phyloP scores from a whole-genome alignment of 2,329 filamentous ascomycete genomes.

The Cladosporium sphaerospermum region DNA sequence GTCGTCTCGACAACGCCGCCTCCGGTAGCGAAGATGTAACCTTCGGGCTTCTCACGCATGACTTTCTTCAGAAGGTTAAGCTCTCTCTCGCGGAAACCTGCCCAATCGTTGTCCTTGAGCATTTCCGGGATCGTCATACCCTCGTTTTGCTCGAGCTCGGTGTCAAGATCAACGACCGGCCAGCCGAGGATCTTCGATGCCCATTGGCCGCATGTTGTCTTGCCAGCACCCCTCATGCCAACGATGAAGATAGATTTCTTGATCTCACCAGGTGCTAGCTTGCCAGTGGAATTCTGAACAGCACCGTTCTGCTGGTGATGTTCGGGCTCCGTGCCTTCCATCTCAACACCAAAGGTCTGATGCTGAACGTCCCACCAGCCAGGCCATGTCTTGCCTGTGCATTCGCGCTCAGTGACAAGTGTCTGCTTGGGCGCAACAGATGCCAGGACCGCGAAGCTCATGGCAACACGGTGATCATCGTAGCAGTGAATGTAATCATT shows the following conservation, averaged over 20 bases:
- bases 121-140: constrained; percentile 80
- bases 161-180: constrained; percentile 79
- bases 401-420: constrained; percentile 81
- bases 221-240: constrained; percentile 94
- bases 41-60: constrained; percentile 66
- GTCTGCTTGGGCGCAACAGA: constrained; percentile 64
- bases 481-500: constrained; percentile 78
- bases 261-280: constrained; percentile 26
- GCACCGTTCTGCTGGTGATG: constrained; percentile 20
- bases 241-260: constrained; percentile 81
- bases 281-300: constrained; percentile 27
- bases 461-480: constrained; percentile 94
- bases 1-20: constrained; percentile 86
- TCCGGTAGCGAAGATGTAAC: constrained; percentile 85
- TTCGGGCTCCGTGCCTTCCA: constrained; percentile 67
- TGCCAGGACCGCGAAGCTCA: constrained; percentile 93
- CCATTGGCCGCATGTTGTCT: constrained; percentile 89
- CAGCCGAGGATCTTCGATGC: constrained; percentile 68
- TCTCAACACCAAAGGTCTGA: constrained; percentile 65
- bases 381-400: constrained; percentile 95
- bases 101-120: constrained; percentile 74
- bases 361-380: constrained; percentile 94
- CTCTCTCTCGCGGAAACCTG: constrained; percentile 77
- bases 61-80: constrained; percentile 65
- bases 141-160: constrained; percentile 69